A percentile compares a stretch with the other conserved stretches of the same genome.
Conservation (phyloP, 139 green algal genomes). For the Chlamydomonas asymmetrica region DNA sequence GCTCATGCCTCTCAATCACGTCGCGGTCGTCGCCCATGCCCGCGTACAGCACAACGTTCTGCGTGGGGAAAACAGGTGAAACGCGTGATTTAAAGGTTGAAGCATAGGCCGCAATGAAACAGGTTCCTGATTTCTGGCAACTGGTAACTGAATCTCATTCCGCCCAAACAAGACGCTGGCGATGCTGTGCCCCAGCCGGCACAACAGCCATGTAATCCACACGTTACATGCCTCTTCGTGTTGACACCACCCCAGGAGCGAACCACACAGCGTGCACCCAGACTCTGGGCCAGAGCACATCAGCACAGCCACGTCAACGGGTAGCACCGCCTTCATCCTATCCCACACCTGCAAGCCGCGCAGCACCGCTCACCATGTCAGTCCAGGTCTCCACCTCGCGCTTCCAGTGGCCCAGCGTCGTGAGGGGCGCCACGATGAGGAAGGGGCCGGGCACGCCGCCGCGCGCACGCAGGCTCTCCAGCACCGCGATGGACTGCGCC, state of each 20-base stretch:
- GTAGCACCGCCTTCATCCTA: too few species aligned
- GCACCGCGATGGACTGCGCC: slow-evolving; percentile 73
- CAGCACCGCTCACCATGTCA: slow-evolving; percentile 58
- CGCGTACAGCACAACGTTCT: slow-evolving; percentile 81
- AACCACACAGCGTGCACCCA: too few species aligned
- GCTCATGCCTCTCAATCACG: slow-evolving; percentile 70
- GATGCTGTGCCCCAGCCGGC: neutral
- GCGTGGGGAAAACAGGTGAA: slow-evolving; percentile 15
- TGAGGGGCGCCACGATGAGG: slow-evolving; percentile 91
- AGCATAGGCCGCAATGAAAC: neutral
- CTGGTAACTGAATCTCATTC: neutral
- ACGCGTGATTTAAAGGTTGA: neutral
- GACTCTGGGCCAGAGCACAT: too few species aligned
- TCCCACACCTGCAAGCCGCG: neutral
- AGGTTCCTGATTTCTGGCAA: neutral
- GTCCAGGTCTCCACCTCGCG: slow-evolving; percentile 92
- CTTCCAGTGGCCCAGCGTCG: slow-evolving; percentile 92
- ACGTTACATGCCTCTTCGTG: too few species aligned
- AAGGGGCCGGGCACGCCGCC: slow-evolving; percentile 70
- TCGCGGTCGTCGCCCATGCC: slow-evolving; percentile 64
- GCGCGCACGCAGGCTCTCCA: slow-evolving; percentile 69
- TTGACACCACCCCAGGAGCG: too few species aligned
- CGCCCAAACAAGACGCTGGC: neutral
- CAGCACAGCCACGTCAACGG: too few species aligned
- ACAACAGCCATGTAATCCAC: neutral